These are phyloP conservation scores for Lactarius hengduanensis DNA, from an alignment of 768 basidiomycete genomes.

Conservation along the genomic window DNA sequence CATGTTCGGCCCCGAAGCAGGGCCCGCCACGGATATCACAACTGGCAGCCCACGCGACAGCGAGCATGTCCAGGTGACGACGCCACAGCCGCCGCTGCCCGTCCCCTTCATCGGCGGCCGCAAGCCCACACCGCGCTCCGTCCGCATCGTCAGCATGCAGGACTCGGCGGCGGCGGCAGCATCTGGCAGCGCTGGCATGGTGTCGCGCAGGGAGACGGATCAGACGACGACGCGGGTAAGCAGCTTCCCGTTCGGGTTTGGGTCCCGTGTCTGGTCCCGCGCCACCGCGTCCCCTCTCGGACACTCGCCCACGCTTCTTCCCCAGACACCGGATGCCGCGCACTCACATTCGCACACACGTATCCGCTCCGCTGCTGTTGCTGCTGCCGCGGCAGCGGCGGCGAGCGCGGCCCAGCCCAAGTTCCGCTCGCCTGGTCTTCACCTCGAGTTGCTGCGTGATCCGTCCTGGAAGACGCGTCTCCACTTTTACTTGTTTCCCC, in stretches of 20 bases:
- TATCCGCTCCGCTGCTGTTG: neutral
- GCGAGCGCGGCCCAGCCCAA: conserved; percentile 45
- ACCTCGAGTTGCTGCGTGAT: conserved; percentile 63
- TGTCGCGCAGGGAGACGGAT: conserved; percentile 43
- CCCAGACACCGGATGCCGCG: conserved; percentile 36
- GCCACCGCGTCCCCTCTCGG: conserved; percentile 44
- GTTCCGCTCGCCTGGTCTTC: conserved; percentile 66
- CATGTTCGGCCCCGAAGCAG: conserved; percentile 27
- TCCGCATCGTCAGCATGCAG: conserved; percentile 75
- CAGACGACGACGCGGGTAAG: conserved; percentile 48
- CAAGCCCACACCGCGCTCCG: conserved; percentile 75
- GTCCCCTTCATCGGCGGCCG: conserved; percentile 55
- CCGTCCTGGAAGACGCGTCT: conserved; percentile 54
- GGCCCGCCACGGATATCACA: conserved; percentile 27
- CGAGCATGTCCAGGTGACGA: neutral
- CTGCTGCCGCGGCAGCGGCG: conserved; percentile 17
- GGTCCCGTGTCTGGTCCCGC: conserved; percentile 52
- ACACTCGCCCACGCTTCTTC: conserved; percentile 45
- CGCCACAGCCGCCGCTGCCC: conserved; percentile 29
- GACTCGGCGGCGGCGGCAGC: conserved; percentile 32
- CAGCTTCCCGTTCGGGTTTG: conserved; percentile 36
- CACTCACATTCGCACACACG: neutral
- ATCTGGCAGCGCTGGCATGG: neutral
- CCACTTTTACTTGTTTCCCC: conserved; percentile 68
- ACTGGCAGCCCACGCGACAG: conserved; percentile 1